These are phyloP conservation scores for Purpureocillium lavendulum DNA, from an alignment of 2,329 filamentous ascomycete genomes.

Conservation along the genomic window DNA sequence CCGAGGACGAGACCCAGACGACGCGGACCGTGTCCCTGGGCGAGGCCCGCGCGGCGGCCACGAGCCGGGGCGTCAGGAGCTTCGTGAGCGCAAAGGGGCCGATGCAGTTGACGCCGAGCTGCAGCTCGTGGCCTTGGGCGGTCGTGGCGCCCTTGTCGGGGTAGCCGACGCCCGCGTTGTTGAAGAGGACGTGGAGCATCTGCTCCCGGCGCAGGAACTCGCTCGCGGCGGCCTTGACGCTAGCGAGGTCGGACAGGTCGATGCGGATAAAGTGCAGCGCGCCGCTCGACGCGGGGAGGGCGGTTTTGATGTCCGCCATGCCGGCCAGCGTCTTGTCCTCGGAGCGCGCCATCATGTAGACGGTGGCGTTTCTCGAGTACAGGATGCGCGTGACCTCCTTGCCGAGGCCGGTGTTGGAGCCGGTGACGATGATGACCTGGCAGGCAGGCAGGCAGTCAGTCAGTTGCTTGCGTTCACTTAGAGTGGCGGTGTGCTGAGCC, in stretches of 20 bases:
- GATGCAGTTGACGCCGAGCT: conserved; percentile 32
- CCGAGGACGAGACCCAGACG: conserved; percentile 17
- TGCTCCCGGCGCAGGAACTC: conserved; percentile 13
- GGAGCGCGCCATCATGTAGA: conserved; percentile 44
- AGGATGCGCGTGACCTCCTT: conserved; percentile 42
- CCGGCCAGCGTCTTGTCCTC: conserved; percentile 30
- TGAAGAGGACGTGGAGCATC: conserved; percentile 27
- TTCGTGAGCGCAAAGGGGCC: conserved; percentile 31
- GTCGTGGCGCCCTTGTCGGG: conserved; percentile 20
- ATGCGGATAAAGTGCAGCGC: too few species aligned
- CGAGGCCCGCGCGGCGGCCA: conserved; percentile 17
- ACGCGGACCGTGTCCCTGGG: conserved; percentile 19
- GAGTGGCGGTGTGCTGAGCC: too few species aligned
- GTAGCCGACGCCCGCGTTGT: conserved; percentile 34
- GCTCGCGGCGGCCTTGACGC: conserved; percentile 15
- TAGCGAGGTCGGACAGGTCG: too few species aligned
- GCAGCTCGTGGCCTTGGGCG: conserved; percentile 22
- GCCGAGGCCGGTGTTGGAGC: conserved; percentile 32
- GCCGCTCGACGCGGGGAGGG: conserved; percentile 14
- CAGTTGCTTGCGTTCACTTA: too few species aligned
- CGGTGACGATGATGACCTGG: conserved; percentile 33
- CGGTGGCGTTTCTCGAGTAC: conserved; percentile 42
- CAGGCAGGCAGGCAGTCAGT: not conserved
- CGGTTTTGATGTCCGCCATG: conserved; percentile 31
- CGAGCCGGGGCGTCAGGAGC: conserved; percentile 23